A percentile compares a stretch with the other conserved stretches of the same genome.
These are phyloP conservation scores for Xylariomycetidae sp. DNA, from an alignment of 2,329 filamentous ascomycete species.

Conservation along the genomic window DNA sequence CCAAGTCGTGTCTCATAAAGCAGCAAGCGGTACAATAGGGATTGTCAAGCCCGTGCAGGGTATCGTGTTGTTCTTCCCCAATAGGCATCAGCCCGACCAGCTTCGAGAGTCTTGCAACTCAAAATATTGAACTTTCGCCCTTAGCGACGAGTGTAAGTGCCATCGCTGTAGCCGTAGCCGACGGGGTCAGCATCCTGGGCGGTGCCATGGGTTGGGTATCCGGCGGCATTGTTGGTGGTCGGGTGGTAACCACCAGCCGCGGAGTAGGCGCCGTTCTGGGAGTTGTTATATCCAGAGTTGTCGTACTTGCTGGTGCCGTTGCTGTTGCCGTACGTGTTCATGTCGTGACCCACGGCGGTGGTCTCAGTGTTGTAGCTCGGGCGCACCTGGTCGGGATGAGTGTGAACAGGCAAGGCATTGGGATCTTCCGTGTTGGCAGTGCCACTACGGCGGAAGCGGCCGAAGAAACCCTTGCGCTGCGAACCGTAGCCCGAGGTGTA, in stretches of 20 bases:
- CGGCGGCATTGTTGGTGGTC: background rate
- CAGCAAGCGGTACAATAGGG: background rate
- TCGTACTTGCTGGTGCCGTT: slow-evolving; percentile 26
- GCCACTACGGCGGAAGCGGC: slow-evolving; percentile 24
- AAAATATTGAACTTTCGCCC: background rate
- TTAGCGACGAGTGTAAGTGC: slow-evolving; percentile 6
- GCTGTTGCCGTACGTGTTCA: slow-evolving; percentile 9
- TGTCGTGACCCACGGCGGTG: slow-evolving; percentile 24
- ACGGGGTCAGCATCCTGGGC: slow-evolving; percentile 1
- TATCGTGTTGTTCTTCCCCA: background rate
- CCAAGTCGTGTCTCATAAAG: no score
- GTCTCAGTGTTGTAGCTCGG: slow-evolving; percentile 31
- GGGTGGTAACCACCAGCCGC: slow-evolving; percentile 23
- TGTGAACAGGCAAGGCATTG: slow-evolving; percentile 29
- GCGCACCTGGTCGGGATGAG: slow-evolving; percentile 28
- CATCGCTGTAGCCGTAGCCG: slow-evolving; percentile 16
- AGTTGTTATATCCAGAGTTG: no score
- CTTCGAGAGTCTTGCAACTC: background rate
- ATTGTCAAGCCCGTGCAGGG: background rate
- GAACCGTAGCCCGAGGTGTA: slow-evolving; percentile 31
- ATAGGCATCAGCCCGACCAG: background rate
- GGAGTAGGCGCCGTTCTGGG: slow-evolving; percentile 22
- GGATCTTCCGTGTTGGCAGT: slow-evolving; percentile 18
- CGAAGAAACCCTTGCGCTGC: slow-evolving; percentile 22
- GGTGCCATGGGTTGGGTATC: background rate